Evolutionary conservation across 192 early-diverging fungal genomes (phyloP), one percentile per base, ranked within the genome.

Genomic region (Paraglomus brasilianum): DNA sequence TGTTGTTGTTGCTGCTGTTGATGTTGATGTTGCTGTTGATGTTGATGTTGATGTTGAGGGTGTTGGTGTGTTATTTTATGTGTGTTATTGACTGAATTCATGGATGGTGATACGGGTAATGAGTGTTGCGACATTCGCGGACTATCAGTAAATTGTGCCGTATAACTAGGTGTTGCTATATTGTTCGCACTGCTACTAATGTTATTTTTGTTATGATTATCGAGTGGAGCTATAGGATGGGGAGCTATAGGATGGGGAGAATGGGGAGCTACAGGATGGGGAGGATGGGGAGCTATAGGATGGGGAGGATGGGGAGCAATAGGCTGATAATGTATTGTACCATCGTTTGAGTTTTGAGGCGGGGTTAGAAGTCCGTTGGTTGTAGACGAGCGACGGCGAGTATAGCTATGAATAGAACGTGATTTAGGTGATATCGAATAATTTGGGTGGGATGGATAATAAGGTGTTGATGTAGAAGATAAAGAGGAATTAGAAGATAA

Each of bases 111-210:
- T 45, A 7, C n/a, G n/a, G 65, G 39, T 42, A 67, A 22, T 41
- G 13, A 19, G 30, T 41, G 6, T 41, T 51, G 39, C 11, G 8
- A 15, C 13, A 51, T 8, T 2, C 65, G 10, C 11, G 65, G 65
- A 42, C 49, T 53, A 24, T 0, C 24, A 30, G 65, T 67, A 40
- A 67, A 67, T 43, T 53, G 36, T 5, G 14, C 11, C 40, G 65
- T 53, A 43, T 42, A 67, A 15, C 50, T 51, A 9, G 65, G 65
- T 22, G 22, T 21, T n/a, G 9, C 8, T 21, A 2, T 51, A 39
- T 49, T 41, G 43, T 8, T 19, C 6, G 30, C 11, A 53, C 7
- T 53, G n/a, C 44, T 40, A 52, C 53, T 47, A 17, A 19, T 7
- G 7, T 53, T 53, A 22, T 53, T 53, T n/a, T 21, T 53, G 19